These are phyloP conservation scores for Ampelomyces quisqualis DNA, from an alignment of 2,329 filamentous ascomycete genomes.

Conservation along the genomic window DNA sequence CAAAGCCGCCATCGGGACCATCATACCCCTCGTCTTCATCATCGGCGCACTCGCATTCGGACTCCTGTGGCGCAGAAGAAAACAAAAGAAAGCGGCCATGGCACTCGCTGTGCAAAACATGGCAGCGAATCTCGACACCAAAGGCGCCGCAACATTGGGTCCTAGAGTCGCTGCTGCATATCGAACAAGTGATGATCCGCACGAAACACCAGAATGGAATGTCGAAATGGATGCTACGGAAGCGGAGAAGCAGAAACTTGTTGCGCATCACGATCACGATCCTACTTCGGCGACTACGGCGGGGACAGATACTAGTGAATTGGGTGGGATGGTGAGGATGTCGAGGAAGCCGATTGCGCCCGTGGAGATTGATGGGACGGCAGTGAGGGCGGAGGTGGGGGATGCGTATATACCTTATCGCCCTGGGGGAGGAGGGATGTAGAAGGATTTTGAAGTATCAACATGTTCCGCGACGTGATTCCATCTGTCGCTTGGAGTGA, in stretches of 20 bases:
- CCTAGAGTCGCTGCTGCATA: background rate
- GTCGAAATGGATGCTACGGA: slow-evolving; percentile 23
- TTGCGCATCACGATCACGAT: background rate
- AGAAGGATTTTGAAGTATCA: too few species aligned
- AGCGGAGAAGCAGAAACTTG: slow-evolving; percentile 10
- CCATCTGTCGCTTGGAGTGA: too few species aligned
- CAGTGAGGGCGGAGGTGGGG: slow-evolving; percentile 13
- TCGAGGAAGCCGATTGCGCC: slow-evolving; percentile 21
- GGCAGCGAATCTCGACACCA: too few species aligned
- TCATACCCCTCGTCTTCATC: slow-evolving; percentile 86
- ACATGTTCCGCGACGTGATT: too few species aligned
- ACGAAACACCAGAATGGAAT: slow-evolving; percentile 28
- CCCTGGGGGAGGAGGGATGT: slow-evolving; percentile 1
- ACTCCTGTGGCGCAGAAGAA: slow-evolving; percentile 20
- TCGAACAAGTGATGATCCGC: background rate
- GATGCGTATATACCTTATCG: slow-evolving; percentile 16
- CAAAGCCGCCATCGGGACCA: slow-evolving; percentile 84
- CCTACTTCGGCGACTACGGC: background rate
- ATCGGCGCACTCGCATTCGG: slow-evolving; percentile 14
- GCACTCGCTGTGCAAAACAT: slow-evolving; percentile 2
- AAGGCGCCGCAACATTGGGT: too few species aligned
- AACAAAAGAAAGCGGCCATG: slow-evolving; percentile 8
- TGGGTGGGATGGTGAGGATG: slow-evolving; percentile 17
- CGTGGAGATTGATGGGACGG: slow-evolving; percentile 20
- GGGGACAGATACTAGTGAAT: slow-evolving; percentile 7